These are phyloP conservation scores for Candida maesae DNA, from an alignment of 805 yeast species.

Conservation along the genomic window DNA sequence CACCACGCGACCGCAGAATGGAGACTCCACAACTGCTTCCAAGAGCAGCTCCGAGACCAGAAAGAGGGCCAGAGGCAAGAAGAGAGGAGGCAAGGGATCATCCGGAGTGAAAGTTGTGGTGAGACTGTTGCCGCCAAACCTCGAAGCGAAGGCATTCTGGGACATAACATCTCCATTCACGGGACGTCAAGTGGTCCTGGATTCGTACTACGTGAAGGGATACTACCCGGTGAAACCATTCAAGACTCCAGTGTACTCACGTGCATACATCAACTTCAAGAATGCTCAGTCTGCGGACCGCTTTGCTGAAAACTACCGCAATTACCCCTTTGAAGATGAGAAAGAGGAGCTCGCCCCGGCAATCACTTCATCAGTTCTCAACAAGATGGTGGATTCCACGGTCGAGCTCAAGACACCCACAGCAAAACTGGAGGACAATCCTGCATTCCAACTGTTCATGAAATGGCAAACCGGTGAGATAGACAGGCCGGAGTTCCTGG, in stretches of 20 bases:
- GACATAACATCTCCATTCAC: constrained; percentile 17
- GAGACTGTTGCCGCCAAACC: constrained; percentile 42
- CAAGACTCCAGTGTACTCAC: constrained; percentile 37
- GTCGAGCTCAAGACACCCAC: constrained; percentile 1
- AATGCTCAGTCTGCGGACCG: constrained; percentile 25
- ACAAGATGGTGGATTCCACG: constrained; percentile 26
- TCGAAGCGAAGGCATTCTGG: constrained; percentile 30
- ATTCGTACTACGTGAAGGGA: constrained; percentile 40
- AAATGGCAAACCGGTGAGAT: constrained; percentile 20
- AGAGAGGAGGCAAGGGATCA: not conserved
- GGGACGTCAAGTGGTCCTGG: constrained; percentile 11
- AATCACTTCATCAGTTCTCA: constrained; percentile 33
- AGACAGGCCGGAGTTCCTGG: constrained; percentile 17
- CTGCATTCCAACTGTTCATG: constrained; percentile 22
- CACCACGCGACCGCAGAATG: not conserved
- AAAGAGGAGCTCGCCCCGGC: constrained; percentile 32
- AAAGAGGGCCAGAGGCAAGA: not conserved
- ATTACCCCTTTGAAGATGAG: constrained; percentile 19
- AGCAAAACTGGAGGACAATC: constrained; percentile 17
- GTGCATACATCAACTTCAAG: constrained; percentile 39
- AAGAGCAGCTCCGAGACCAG: not conserved
- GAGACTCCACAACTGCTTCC: not conserved
- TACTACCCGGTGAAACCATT: constrained; percentile 35
- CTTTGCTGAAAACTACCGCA: constrained; percentile 27
- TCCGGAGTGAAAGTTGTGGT: constrained; percentile 30